Percentiles rank a stretch among this genome's conserved stretches.
These are phyloP conservation scores for Daedaleopsis sinensis DNA, from an alignment of 768 basidiomycete genomes.

Conservation along the genomic window DNA sequence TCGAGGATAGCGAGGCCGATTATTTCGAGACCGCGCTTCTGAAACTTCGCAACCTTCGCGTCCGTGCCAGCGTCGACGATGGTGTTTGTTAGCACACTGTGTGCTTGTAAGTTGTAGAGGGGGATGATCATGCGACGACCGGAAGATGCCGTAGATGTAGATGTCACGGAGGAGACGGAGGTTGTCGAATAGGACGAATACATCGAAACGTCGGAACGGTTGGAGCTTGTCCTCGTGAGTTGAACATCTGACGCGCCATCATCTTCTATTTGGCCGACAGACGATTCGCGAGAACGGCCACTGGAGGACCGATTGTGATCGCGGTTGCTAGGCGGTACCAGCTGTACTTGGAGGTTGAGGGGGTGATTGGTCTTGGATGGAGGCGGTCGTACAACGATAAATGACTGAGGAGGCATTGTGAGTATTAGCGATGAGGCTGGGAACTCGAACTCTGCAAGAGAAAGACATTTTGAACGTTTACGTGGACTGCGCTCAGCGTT, in stretches of 20 bases:
- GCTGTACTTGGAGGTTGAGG: constrained; percentile 89
- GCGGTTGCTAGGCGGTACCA: constrained; percentile 71
- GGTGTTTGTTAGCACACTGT: constrained; percentile 84
- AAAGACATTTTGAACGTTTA: not conserved
- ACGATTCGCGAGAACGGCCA: constrained; percentile 48
- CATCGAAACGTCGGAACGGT: constrained; percentile 52
- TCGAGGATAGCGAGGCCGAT: constrained; percentile 80
- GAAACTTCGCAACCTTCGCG: constrained; percentile 80
- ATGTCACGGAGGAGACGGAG: constrained; percentile 38
- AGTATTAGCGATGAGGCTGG: not conserved
- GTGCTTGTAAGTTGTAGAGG: constrained; percentile 84
- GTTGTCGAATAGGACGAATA: constrained; percentile 54
- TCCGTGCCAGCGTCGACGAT: constrained; percentile 90
- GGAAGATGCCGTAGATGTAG: constrained; percentile 46
- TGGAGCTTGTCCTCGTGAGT: constrained; percentile 47
- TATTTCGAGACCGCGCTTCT: constrained; percentile 52
- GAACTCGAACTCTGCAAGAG: not conserved
- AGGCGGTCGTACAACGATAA: constrained; percentile 90
- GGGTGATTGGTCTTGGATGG: constrained; percentile 85
- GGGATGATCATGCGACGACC: constrained; percentile 80
- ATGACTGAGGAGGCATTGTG: constrained; percentile 55
- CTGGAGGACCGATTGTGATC: constrained; percentile 37
- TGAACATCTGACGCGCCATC: constrained; percentile 24
- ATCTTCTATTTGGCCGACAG: constrained; percentile 33
- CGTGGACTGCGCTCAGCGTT: too few species aligned